phyloP scores from a whole-genome alignment of 2,329 filamentous ascomycete species.

The Ascochyta koolunga region DNA sequence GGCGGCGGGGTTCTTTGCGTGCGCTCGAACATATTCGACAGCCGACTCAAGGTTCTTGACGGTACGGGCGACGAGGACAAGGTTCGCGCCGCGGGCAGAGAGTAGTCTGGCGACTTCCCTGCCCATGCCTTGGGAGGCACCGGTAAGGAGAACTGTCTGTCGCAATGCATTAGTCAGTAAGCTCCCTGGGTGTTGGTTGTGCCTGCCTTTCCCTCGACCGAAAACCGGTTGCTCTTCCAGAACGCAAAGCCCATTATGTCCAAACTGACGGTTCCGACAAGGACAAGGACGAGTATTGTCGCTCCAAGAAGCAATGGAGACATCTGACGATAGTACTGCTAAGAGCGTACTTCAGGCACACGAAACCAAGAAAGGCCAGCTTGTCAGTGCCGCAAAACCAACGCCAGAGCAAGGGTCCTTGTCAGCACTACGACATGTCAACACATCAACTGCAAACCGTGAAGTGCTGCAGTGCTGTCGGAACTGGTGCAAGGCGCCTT shows the following conservation, averaged over 20 bases:
- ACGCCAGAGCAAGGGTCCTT: neutral
- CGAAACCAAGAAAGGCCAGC: too few species aligned
- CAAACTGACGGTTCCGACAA: conserved; percentile 47
- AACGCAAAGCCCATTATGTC: conserved; percentile 71
- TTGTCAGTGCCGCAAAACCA: too few species aligned
- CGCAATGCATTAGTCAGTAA: neutral
- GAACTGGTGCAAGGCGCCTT: conserved; percentile 4
- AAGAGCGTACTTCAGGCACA: neutral
- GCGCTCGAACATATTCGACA: conserved; percentile 69
- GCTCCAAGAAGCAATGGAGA: conserved; percentile 46
- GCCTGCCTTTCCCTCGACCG: conserved; percentile 79
- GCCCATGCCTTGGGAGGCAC: conserved; percentile 92
- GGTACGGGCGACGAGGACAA: conserved; percentile 84
- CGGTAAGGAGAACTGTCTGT: conserved; percentile 87
- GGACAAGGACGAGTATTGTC: conserved; percentile 40
- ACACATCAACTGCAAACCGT: neutral
- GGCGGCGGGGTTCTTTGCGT: conserved; percentile 66
- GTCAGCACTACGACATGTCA: conserved; percentile 12
- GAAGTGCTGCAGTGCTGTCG: conserved; percentile 2
- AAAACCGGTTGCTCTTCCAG: conserved; percentile 73
- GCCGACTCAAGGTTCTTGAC: conserved; percentile 74
- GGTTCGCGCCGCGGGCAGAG: conserved; percentile 80
- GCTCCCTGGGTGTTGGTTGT: too few species aligned
- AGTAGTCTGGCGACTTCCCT: conserved; percentile 75
- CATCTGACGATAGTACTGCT: conserved; percentile 42